phyloP scores from a whole-genome alignment of 106 monocot genomes.

The Posidonia australis region DNA sequence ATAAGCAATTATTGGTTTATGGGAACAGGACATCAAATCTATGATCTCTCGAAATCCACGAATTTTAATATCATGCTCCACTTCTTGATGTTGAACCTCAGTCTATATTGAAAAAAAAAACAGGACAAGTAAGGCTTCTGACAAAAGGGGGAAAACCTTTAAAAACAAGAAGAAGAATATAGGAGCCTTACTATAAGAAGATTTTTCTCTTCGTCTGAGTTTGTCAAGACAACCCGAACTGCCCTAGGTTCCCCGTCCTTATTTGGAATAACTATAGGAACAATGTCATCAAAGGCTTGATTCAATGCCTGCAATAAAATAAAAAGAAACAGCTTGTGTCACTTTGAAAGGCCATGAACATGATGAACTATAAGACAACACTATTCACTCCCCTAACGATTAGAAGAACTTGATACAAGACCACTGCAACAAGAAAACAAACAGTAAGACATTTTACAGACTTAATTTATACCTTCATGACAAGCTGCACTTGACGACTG shows the following conservation, averaged over 20 bases:
- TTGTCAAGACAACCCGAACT: conserved; percentile 58
- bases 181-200: conserved; percentile 44
- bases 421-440: background rate
- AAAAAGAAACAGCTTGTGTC: background rate
- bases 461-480: conserved; percentile 30
- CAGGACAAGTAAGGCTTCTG: background rate
- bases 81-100: conserved; percentile 55
- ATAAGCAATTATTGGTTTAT: conserved; percentile 69
- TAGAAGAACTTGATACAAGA: background rate
- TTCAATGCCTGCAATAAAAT: conserved; percentile 37
- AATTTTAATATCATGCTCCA: conserved; percentile 56
- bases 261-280: conserved; percentile 51
- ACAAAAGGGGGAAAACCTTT: background rate
- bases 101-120: conserved; percentile 15
- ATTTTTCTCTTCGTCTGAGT: conserved; percentile 70
- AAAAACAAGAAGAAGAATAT: background rate
- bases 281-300: conserved; percentile 51
- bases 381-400: background rate
- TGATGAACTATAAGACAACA: background rate
- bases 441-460: background rate
- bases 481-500: conserved; percentile 61
- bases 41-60: conserved; percentile 82
- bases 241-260: conserved; percentile 32
- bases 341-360: background rate
- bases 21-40: conserved; percentile 63